Percentiles rank a stretch among this genome's conserved stretches.
Evolutionary conservation across 2,329 filamentous ascomycete species (phyloP).

Genomic region (Moelleriella libera): DNA sequence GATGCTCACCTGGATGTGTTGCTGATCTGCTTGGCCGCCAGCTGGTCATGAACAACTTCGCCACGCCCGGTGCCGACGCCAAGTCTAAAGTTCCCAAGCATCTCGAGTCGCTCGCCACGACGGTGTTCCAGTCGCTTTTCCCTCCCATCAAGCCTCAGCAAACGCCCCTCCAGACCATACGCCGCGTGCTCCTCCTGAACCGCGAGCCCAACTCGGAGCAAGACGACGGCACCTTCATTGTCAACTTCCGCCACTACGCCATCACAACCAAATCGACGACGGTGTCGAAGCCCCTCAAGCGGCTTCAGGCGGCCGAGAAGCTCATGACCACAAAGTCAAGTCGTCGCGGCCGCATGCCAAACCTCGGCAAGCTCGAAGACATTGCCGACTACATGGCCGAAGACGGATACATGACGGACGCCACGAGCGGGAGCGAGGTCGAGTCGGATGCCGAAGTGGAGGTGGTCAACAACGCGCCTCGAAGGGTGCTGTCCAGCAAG

Average conservation of each 20-base stretch:
- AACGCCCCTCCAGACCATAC: slow-evolving; percentile 83
- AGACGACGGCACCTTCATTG: slow-evolving; percentile 57
- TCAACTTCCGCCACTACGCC: slow-evolving; percentile 87
- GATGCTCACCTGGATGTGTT: not conserved
- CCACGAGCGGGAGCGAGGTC: slow-evolving; percentile 72
- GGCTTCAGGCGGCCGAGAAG: slow-evolving; percentile 76
- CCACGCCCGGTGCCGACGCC: slow-evolving; percentile 44
- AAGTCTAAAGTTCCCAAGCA: slow-evolving; percentile 74
- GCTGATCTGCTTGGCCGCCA: slow-evolving; percentile 18
- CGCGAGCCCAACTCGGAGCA: slow-evolving; percentile 46
- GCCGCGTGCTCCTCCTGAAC: slow-evolving; percentile 79
- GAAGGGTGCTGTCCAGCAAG: slow-evolving; percentile 46
- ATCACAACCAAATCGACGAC: slow-evolving; percentile 83
- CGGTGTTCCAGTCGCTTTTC: slow-evolving; percentile 91
- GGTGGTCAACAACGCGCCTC: slow-evolving; percentile 50
- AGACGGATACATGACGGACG: slow-evolving; percentile 71
- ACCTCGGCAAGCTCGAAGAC: slow-evolving; percentile 81
- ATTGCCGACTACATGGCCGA: slow-evolving; percentile 92
- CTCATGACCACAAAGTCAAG: slow-evolving; percentile 47
- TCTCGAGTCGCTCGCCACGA: slow-evolving; percentile 83
- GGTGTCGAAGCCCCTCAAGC: slow-evolving; percentile 68
- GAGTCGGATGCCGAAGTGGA: slow-evolving; percentile 96
- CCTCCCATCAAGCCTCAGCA: slow-evolving; percentile 87
- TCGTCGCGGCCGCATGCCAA: slow-evolving; percentile 61
- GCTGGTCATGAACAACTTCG: slow-evolving; percentile 98